phyloP scores from a whole-genome alignment of 1,284 basidiomycete species.

The Sporisorium exsertum region DNA sequence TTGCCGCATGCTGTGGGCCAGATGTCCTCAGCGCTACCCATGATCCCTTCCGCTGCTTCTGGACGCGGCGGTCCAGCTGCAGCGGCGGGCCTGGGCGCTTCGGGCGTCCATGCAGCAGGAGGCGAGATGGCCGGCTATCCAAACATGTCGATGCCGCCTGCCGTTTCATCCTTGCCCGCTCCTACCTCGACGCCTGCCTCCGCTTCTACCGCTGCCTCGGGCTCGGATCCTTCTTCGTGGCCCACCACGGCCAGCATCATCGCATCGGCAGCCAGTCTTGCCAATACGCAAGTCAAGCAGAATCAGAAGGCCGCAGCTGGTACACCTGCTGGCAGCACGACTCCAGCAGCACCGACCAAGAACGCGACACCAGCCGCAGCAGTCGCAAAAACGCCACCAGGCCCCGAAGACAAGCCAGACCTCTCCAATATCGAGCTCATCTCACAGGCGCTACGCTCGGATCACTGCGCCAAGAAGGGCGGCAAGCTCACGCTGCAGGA shows the following conservation, averaged over 20 bases:
- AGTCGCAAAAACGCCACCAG: constrained; percentile 36
- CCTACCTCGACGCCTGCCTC: constrained; percentile 9
- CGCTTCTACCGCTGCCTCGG: constrained; percentile 13
- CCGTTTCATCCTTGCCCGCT: constrained; percentile 15
- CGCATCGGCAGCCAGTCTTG: constrained; percentile 44
- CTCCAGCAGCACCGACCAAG: not conserved
- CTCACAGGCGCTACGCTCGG: constrained; percentile 59
- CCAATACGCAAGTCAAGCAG: constrained; percentile 39
- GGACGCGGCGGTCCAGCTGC: constrained; percentile 6
- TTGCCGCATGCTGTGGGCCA: constrained; percentile 33
- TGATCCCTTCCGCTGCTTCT: constrained; percentile 29
- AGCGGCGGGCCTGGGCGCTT: not conserved
- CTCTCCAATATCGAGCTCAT: constrained; percentile 65
- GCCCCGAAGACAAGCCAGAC: constrained; percentile 61
- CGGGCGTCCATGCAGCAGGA: not conserved
- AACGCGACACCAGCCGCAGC: constrained; percentile 15
- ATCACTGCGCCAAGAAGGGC: constrained; percentile 71
- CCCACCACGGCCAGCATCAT: constrained; percentile 50
- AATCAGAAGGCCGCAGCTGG: constrained; percentile 14
- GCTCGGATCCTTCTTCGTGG: constrained; percentile 29
- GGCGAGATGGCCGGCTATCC: constrained; percentile 4
- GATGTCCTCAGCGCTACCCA: constrained; percentile 30
- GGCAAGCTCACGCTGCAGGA: constrained; percentile 90
- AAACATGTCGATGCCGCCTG: constrained; percentile 11
- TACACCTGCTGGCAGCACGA: constrained; percentile 4